Percentiles rank a stretch among this genome's conserved stretches.
Conservation (phyloP, 2,329 filamentous ascomycete species). For the Pseudopithomyces chartarum region DNA sequence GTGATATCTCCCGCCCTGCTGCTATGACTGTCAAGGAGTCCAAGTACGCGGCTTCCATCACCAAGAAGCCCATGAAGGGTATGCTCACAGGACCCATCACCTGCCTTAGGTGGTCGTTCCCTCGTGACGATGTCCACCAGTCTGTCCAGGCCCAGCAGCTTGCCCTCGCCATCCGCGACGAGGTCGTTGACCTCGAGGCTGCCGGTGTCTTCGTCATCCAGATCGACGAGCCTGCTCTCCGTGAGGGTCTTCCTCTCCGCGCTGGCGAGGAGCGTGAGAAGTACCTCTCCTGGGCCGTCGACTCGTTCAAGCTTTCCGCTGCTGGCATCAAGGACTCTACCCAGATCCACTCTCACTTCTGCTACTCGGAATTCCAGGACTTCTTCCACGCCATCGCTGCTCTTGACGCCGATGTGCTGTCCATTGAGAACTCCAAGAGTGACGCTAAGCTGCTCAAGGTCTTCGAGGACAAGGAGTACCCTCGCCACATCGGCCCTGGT, state of each 20-base stretch:
- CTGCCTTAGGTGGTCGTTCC: conserved; percentile 99
- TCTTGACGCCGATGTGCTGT: conserved; percentile 96
- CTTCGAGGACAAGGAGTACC: conserved; percentile 96
- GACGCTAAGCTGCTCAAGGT: conserved; percentile 99
- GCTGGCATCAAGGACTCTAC: conserved; percentile 92
- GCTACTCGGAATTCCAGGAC: conserved; percentile 99
- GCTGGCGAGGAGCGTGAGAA: conserved; percentile 91
- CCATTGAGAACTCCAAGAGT: conserved; percentile 99
- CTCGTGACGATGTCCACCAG: conserved; percentile 99
- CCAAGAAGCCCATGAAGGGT: conserved; percentile 99
- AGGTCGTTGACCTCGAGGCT: conserved; percentile 97
- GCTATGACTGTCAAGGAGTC: conserved; percentile 99
- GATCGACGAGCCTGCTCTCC: conserved; percentile 97
- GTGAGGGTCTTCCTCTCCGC: conserved; percentile 98
- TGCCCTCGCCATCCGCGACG: conserved; percentile 95
- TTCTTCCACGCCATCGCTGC: conserved; percentile 99
- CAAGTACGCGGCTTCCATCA: conserved; percentile 95
- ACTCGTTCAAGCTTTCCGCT: conserved; percentile 96
- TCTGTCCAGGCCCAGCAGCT: conserved; percentile 98
- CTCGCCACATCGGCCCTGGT: conserved; percentile 97
- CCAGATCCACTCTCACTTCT: conserved; percentile 99
- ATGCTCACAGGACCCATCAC: conserved; percentile 99
- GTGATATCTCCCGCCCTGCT: conserved; percentile 94
- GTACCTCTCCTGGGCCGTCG: conserved; percentile 96
- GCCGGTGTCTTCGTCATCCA: conserved; percentile 98